Percentiles rank a stretch among this genome's conserved stretches.
Evolutionary conservation across 192 early-diverging fungal species (phyloP).

Genomic region (Backusella psychrophila): DNA sequence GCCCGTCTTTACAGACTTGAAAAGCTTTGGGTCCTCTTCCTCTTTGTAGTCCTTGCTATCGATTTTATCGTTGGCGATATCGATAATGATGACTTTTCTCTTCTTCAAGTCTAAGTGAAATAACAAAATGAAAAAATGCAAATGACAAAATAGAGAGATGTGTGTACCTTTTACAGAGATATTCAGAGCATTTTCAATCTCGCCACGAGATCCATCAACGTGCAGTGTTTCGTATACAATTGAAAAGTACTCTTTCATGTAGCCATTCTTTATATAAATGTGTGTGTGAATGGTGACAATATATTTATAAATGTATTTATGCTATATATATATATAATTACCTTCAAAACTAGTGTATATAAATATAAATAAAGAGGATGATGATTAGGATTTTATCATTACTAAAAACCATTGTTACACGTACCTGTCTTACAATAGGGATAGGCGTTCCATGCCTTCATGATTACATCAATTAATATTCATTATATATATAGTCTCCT

Average conservation of each 20-base stretch:
- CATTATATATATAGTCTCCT: not conserved
- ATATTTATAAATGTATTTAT: no score
- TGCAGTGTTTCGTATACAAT: slow-evolving; percentile 75
- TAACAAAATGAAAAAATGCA: not conserved
- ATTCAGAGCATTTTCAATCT: slow-evolving; percentile 62
- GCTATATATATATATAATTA: not conserved
- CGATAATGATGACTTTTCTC: slow-evolving; percentile 63
- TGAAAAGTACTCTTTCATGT: slow-evolving; percentile 69
- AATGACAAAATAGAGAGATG: not conserved
- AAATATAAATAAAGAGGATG: not conserved
- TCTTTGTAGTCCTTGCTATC: slow-evolving; percentile 50
- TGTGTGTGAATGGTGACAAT: not conserved
- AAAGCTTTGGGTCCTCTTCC: slow-evolving; percentile 66
- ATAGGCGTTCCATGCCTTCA: slow-evolving; percentile 75
- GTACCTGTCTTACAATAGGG: slow-evolving; percentile 54
- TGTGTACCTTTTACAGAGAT: slow-evolving; percentile 22
- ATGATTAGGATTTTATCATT: not conserved
- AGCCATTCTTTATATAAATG: slow-evolving; percentile 47
- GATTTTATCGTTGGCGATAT: slow-evolving; percentile 66
- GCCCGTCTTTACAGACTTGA: slow-evolving; percentile 61
- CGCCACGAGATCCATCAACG: slow-evolving; percentile 63
- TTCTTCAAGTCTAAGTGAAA: slow-evolving; percentile 42
- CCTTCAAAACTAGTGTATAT: not conserved
- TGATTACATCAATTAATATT: not conserved
- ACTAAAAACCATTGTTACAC: not conserved